phyloP scores from a whole-genome alignment of 2,329 filamentous ascomycete genomes.

The Botrytis cinerea region DNA sequence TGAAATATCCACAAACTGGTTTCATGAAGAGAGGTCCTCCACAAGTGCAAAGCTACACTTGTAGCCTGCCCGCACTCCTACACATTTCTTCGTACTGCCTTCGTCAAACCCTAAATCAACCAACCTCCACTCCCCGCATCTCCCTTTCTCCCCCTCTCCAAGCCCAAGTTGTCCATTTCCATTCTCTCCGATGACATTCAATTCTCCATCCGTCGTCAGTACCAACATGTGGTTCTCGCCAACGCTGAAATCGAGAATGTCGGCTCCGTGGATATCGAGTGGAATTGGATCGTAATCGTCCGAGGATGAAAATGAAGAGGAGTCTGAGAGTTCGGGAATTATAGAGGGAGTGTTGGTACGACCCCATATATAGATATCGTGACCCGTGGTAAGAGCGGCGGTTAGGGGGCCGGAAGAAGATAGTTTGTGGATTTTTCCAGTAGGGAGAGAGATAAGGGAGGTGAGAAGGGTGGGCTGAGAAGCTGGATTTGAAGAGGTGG shows the following conservation, averaged over 20 bases:
- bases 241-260: constrained; percentile 59
- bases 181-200: constrained; percentile 61
- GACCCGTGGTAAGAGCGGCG: constrained; percentile 58
- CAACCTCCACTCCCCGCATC: constrained; percentile 35
- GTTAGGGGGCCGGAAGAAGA: constrained; percentile 56
- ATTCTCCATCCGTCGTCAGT: constrained; percentile 50
- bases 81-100: constrained; percentile 30
- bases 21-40: constrained; percentile 23
- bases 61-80: constrained; percentile 39
- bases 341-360: constrained; percentile 33
- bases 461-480: constrained; percentile 49
- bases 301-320: not conserved
- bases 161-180: constrained; percentile 61
- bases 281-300: constrained; percentile 31
- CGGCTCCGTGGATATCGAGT: constrained; percentile 46
- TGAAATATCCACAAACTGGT: not conserved
- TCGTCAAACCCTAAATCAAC: constrained; percentile 31
- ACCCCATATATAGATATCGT: constrained; percentile 65
- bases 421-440: constrained; percentile 54
- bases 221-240: constrained; percentile 61
- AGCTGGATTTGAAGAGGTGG: constrained; percentile 47
- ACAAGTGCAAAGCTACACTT: constrained; percentile 41
- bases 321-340: constrained; percentile 25
- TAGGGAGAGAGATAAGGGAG: constrained; percentile 54
- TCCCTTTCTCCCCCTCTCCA: constrained; percentile 25